Conservation (phyloP, 371 early-diverging fungal genomes). For the Apophysomyces sp. region DNA sequence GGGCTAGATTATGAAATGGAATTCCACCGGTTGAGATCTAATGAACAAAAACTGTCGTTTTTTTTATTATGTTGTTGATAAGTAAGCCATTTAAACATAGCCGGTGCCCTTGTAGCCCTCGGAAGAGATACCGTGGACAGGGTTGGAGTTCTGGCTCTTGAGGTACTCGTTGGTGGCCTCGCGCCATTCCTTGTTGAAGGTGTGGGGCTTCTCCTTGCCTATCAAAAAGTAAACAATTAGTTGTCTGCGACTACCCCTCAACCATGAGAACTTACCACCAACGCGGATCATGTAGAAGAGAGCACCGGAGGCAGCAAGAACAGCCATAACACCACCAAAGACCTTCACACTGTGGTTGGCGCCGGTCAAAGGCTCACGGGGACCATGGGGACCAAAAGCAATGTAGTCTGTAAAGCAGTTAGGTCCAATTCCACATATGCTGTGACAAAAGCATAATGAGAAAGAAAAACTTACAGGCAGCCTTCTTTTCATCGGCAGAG, state of each 20-base stretch:
- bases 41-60: not conserved
- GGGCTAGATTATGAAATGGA: too few relatives aligned
- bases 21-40: not conserved
- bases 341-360: conserved; percentile 79
- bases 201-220: conserved; percentile 69
- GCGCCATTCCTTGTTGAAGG: conserved; percentile 91
- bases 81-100: conserved; percentile 37
- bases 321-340: conserved; percentile 62
- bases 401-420: conserved; percentile 64
- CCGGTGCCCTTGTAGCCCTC: conserved; percentile 83
- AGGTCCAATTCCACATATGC: not conserved
- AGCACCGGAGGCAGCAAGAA: conserved; percentile 56
- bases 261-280: conserved; percentile 58
- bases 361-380: conserved; percentile 77
- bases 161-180: conserved; percentile 85
- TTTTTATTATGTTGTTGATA: not conserved
- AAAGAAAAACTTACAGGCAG: conserved; percentile 68
- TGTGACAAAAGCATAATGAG: too few relatives aligned
- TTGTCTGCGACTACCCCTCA: not conserved
- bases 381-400: conserved; percentile 94
- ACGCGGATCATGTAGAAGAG: conserved; percentile 70
- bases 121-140: conserved; percentile 86
- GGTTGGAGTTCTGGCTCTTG: conserved; percentile 86
- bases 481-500: conserved; percentile 91
- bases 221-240: conserved; percentile 8